A percentile compares a stretch with the other conserved stretches of the same genome.
These are phyloP conservation scores for Blastomyces gilchristii DNA, from an alignment of 2,329 filamentous ascomycete genomes.

Conservation along the genomic window DNA sequence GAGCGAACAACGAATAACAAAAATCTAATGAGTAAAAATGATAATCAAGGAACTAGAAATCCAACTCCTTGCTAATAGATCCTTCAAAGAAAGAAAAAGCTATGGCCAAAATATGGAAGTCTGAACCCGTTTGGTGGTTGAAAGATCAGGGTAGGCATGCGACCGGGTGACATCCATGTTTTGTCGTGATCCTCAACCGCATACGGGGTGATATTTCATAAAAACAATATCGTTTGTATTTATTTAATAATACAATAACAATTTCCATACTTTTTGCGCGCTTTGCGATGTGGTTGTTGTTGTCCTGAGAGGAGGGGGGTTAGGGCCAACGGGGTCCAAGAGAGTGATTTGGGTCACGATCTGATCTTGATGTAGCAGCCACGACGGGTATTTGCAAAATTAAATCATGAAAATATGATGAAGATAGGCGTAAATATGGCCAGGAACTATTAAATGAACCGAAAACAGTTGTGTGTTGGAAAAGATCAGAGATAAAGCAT, in stretches of 20 bases:
- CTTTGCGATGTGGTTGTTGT: neutral
- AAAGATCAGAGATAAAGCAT: slow-evolving; percentile 8
- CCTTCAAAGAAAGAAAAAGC: neutral
- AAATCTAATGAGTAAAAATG: neutral
- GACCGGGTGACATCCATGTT: no score
- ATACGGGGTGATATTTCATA: neutral
- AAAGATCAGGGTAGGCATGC: slow-evolving; percentile 1
- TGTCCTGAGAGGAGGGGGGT: neutral
- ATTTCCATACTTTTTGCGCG: neutral
- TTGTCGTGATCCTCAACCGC: neutral
- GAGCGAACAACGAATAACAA: neutral
- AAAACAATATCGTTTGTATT: neutral
- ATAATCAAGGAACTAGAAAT: neutral
- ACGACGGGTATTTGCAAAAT: neutral
- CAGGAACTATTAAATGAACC: neutral
- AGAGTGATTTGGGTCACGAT: neutral
- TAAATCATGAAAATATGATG: neutral
- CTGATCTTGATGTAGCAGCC: neutral
- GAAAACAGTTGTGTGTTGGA: slow-evolving; percentile 3
- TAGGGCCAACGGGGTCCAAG: neutral
- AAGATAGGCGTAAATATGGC: neutral
- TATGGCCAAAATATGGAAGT: neutral
- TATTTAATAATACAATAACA: neutral
- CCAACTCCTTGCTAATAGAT: neutral
- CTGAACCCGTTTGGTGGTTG: neutral